Evolutionary conservation across 768 basidiomycete species (phyloP).

Genomic region (Psilocybe sp.): DNA sequence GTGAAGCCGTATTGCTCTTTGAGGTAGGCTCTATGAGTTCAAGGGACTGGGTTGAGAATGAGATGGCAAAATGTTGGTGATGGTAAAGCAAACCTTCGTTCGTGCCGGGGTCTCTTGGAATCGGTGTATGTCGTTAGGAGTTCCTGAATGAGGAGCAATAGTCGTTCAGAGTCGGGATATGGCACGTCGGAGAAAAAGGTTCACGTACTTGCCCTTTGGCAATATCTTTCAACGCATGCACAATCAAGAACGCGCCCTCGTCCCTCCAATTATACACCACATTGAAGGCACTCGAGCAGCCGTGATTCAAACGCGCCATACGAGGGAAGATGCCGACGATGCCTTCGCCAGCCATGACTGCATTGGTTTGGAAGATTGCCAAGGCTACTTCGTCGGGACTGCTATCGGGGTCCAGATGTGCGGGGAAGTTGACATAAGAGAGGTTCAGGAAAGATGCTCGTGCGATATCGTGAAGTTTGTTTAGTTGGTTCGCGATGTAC

Average conservation of each 20-base stretch:
- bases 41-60: conserved; percentile 1
- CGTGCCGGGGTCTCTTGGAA: conserved; percentile 49
- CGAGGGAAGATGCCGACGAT: conserved; percentile 62
- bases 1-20: conserved; percentile 51
- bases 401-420: conserved; percentile 31
- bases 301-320: conserved; percentile 68
- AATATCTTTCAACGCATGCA: conserved; percentile 58
- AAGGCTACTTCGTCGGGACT: conserved; percentile 48
- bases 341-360: conserved; percentile 47
- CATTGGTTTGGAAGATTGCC: conserved; percentile 68
- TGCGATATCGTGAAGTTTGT: conserved; percentile 26
- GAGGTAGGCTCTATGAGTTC: conserved; percentile 42
- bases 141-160: too few relatives aligned
- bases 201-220: conserved; percentile 47
- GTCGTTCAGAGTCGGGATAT: too few relatives aligned
- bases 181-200: too few relatives aligned
- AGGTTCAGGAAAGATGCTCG: conserved; percentile 49
- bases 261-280: conserved; percentile 61
- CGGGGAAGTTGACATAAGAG: conserved; percentile 54
- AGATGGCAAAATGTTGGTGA: neutral
- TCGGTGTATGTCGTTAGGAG: conserved; percentile 60
- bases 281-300: conserved; percentile 67
- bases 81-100: conserved; percentile 43
- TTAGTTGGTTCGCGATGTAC: conserved; percentile 36
- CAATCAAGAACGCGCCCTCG: conserved; percentile 43